Evolutionary conservation across 2,329 filamentous ascomycete genomes (phyloP), one percentile per base, ranked within the genome.

Genomic region (Nectriaceae sp.): DNA sequence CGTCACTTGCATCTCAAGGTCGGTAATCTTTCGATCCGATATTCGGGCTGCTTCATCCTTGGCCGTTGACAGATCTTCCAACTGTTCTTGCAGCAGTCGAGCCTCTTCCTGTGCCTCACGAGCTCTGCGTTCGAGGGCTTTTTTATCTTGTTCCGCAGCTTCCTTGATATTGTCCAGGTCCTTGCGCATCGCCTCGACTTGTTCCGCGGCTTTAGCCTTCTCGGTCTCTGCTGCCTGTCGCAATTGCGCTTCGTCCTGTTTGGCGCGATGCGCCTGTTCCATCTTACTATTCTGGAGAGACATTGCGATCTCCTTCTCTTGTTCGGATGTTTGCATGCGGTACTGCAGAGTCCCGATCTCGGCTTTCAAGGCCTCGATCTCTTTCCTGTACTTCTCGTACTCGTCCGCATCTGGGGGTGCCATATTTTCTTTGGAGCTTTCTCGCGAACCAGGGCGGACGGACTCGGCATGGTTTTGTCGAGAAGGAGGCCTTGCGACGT

Each of bases 331-430:
- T 62, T 91, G 89, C 56, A 96, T 79, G 49, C 93, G 90, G 72
- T 97, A 99, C 53, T 86, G 87, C 42, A 97, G 75, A 0, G 90
- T 89, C 53, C 92, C 94, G 36, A 97, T 77, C 69, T 97, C 90
- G 2, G 93, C 90, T 64, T 93, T 92, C 21, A 97, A 78, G 55
- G 92, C 87, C 63, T 97, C 92, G 50, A 79, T 81, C 29, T 74
- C 74, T 46, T 72, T 77, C 41, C 76, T 74, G 63, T 80, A 81
- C 39, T 73, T 76, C 62, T 84, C 81, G 62, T 83, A 82, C 46
- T 79, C 75, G 49, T 82, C 77, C n/a, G 76, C 75, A 49, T 83
- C 81, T 1, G 78, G 72, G 0, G 82, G 81, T 24, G 79, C 77
- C 57, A 79, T 72, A 61, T 84, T 84, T 62, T 81, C 82, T 61